A percentile compares a stretch with the other conserved stretches of the same genome.
These are phyloP conservation scores for Inga leiocalycina DNA, from an alignment of 306 rosid genomes.

Conservation along the genomic window DNA sequence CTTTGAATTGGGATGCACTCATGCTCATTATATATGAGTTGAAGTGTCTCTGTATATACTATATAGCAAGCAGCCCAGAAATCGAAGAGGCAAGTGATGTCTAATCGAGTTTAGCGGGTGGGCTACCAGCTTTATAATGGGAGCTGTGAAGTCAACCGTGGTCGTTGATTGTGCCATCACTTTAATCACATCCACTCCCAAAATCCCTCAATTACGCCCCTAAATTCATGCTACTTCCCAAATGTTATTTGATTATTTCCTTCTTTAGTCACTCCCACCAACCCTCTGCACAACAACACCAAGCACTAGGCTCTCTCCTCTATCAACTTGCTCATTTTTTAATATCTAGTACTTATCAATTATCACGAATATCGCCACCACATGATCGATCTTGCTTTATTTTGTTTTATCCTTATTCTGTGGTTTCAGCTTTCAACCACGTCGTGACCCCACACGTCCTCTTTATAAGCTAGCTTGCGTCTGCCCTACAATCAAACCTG, in stretches of 20 bases:
- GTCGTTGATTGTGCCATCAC: background rate
- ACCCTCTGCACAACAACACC: background rate
- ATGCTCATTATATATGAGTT: too few relatives aligned
- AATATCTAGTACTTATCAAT: background rate
- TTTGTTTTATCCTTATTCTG: background rate
- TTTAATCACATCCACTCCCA: conserved; percentile 26
- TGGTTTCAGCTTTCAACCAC: background rate
- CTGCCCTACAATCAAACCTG: conserved; percentile 7
- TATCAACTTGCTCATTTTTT: background rate
- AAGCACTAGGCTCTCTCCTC: background rate
- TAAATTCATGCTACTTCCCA: conserved; percentile 1
- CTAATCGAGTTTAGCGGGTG: conserved; percentile 27
- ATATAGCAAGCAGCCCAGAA: background rate
- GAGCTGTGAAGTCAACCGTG: background rate
- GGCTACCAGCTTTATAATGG: background rate
- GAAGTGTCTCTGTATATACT: too few relatives aligned
- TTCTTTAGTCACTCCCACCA: background rate
- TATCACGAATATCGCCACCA: background rate
- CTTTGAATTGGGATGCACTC: too few relatives aligned
- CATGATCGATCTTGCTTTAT: background rate
- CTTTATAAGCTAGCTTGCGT: conserved; percentile 38
- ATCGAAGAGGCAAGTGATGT: conserved; percentile 26
- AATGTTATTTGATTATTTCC: background rate
- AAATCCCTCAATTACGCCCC: conserved; percentile 12
- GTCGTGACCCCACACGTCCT: conserved; percentile 12